A percentile compares a stretch with the other conserved stretches of the same genome.
These are phyloP conservation scores for Suhomyces bokatorum DNA, from an alignment of 1,139 yeast species.

Conservation along the genomic window DNA sequence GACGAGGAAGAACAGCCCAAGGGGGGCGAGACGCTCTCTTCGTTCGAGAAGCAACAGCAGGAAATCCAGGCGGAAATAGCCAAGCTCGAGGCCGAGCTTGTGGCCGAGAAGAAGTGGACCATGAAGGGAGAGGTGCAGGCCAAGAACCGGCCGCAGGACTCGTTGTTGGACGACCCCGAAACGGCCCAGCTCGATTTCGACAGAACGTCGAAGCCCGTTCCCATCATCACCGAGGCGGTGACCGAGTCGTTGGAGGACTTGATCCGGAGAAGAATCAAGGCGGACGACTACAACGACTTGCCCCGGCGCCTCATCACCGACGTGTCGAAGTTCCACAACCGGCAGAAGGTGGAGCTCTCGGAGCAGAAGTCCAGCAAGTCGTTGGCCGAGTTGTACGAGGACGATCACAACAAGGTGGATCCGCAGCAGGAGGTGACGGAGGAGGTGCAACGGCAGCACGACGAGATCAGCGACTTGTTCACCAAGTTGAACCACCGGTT, in stretches of 20 bases:
- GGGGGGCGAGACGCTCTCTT: conserved; percentile 51
- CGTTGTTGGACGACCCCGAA: conserved; percentile 54
- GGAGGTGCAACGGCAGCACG: conserved; percentile 68
- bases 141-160: conserved; percentile 78
- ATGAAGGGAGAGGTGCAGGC: conserved; percentile 90
- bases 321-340: conserved; percentile 54
- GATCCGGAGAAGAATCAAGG: conserved; percentile 76
- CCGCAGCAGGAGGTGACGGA: conserved; percentile 53
- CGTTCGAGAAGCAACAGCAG: conserved; percentile 81
- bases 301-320: conserved; percentile 72
- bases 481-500: conserved; percentile 65
- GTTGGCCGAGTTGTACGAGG: conserved; percentile 89
- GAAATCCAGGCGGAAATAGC: conserved; percentile 75
- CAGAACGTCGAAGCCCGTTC: conserved; percentile 60
- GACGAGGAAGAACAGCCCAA: conserved; percentile 31
- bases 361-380: conserved; percentile 86
- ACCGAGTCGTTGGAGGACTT: conserved; percentile 87
- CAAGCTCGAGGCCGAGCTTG: conserved; percentile 78
- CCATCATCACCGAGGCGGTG: conserved; percentile 85
- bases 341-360: conserved; percentile 61
- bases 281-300: conserved; percentile 79
- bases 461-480: conserved; percentile 71
- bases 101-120: conserved; percentile 92
- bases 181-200: conserved; percentile 42
- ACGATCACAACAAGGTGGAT: conserved; percentile 60